Conservation (phyloP, 768 basidiomycete genomes). For the Lactifluus pinguis region DNA sequence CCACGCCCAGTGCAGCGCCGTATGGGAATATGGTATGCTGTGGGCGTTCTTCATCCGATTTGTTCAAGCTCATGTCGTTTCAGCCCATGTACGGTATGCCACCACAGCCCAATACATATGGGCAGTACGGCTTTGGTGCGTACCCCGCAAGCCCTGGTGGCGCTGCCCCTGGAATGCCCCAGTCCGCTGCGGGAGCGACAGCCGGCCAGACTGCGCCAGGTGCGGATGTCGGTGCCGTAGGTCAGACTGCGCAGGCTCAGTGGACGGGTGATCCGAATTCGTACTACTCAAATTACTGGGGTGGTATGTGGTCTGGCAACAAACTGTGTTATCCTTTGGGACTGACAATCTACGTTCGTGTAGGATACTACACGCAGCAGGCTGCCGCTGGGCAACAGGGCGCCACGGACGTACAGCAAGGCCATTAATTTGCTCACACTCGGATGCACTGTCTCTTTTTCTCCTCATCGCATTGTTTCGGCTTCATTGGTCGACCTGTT, state of each 20-base stretch:
- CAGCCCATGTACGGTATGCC: conserved; percentile 83
- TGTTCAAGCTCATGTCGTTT: background rate
- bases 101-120: conserved; percentile 61
- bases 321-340: background rate
- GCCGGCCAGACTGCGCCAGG: conserved; percentile 41
- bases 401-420: conserved; percentile 39
- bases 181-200: conserved; percentile 42
- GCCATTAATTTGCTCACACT: conserved; percentile 15
- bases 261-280: conserved; percentile 69
- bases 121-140: conserved; percentile 68
- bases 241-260: conserved; percentile 59
- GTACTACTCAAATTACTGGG: conserved; percentile 81
- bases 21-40: conserved; percentile 72
- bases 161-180: conserved; percentile 35
- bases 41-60: background rate
- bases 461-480: conserved; percentile 4
- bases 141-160: conserved; percentile 66
- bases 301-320: conserved; percentile 43
- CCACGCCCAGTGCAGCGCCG: conserved; percentile 47
- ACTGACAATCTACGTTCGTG: conserved; percentile 1
- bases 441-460: background rate
- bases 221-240: conserved; percentile 40
- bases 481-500: conserved; percentile 7
- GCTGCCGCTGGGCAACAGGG: conserved; percentile 48
- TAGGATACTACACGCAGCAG: conserved; percentile 81